Evolutionary conservation across 2,329 filamentous ascomycete genomes (phyloP).

Genomic region (Arthrobotrys musiformis): DNA sequence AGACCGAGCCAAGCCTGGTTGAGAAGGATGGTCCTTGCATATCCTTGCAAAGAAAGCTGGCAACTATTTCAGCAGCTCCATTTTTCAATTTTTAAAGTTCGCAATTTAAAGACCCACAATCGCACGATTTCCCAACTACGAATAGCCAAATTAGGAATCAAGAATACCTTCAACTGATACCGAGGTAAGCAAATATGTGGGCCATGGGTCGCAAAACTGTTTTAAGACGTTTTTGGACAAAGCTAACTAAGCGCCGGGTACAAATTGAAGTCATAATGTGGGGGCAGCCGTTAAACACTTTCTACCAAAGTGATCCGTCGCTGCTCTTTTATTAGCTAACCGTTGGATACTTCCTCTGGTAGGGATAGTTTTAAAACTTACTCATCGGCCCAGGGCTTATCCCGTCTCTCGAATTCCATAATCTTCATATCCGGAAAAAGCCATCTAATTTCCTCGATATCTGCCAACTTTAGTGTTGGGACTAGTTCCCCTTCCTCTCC

Average conservation of each 20-base stretch:
- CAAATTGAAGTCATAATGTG: not conserved
- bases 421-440: constrained; percentile 21
- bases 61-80: not conserved
- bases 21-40: not conserved
- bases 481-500: not conserved
- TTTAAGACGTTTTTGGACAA: not conserved
- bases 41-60: not conserved
- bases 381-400: constrained; percentile 31
- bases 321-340: constrained; percentile 8
- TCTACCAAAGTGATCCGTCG: constrained; percentile 25
- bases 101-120: not conserved
- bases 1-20: not conserved
- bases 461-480: not conserved
- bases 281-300: not conserved
- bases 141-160: not conserved
- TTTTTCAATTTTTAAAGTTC: not conserved
- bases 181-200: not conserved
- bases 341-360: not conserved
- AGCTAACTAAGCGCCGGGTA: not conserved
- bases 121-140: not conserved
- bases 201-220: not conserved
- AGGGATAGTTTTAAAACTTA: not conserved
- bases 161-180: not conserved
- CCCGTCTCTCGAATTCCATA: constrained; percentile 37
- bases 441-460: constrained; percentile 29